Conservation (phyloP, 129 eudicot species). For the Flaveria linearis region DNA sequence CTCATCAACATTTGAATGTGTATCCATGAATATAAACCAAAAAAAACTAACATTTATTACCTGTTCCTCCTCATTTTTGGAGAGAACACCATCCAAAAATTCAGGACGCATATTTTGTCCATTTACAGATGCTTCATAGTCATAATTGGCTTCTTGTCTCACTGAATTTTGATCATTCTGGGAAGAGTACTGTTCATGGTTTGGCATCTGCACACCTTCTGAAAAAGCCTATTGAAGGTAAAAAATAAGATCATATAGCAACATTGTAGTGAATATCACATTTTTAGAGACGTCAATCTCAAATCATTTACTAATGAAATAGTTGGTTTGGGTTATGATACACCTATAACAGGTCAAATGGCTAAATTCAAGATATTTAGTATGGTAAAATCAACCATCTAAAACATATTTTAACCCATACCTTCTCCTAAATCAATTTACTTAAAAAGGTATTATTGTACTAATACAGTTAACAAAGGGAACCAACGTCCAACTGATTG, state of each 20-base stretch:
- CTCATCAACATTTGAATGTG: constrained; percentile 14
- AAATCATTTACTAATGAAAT: not conserved
- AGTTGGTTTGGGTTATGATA: not conserved
- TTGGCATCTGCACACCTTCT: constrained; percentile 55
- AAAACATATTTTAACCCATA: not conserved
- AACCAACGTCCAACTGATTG: not conserved
- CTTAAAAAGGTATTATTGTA: not conserved
- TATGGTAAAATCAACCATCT: not conserved
- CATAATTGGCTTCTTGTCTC: constrained; percentile 50
- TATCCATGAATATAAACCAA: not conserved
- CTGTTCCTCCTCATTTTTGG: constrained; percentile 57
- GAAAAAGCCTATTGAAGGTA: constrained; percentile 47
- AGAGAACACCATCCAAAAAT: constrained; percentile 40
- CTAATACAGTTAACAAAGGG: not conserved
- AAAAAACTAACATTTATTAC: constrained; percentile 27
- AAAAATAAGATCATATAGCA: constrained; percentile 11
- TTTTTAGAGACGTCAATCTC: not conserved
- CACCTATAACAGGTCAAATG: not conserved
- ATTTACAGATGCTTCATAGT: constrained; percentile 63
- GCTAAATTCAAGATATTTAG: not conserved
- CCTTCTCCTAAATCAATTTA: not conserved
- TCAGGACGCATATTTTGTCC: constrained; percentile 54
- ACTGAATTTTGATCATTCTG: constrained; percentile 51
- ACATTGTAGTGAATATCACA: not conserved
- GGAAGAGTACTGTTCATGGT: constrained; percentile 50